These are phyloP conservation scores for Vitis rotundifolia DNA, from an alignment of 164 flowering plant genomes.

Conservation along the genomic window DNA sequence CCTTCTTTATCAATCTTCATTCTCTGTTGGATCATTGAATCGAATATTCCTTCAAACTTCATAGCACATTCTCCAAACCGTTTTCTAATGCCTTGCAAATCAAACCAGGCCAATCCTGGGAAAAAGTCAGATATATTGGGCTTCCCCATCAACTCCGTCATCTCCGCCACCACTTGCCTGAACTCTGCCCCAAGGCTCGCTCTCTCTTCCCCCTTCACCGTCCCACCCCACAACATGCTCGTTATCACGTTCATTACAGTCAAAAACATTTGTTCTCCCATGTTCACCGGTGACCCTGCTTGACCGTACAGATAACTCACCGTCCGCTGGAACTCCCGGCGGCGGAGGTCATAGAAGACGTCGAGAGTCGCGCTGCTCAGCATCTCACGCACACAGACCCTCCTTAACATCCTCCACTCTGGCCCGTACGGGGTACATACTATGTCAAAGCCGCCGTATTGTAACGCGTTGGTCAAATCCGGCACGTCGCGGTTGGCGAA, in stretches of 20 bases:
- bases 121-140: constrained; percentile 61
- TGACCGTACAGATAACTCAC: constrained; percentile 17
- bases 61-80: constrained; percentile 18
- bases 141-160: constrained; percentile 35
- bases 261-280: constrained; percentile 51
- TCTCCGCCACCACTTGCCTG: constrained; percentile 30
- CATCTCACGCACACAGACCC: constrained; percentile 11
- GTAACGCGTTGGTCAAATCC: too few relatives aligned
- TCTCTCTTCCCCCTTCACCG: constrained; percentile 33
- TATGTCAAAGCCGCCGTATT: too few relatives aligned
- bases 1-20: constrained; percentile 17
- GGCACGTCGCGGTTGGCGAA: constrained; percentile 16
- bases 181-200: constrained; percentile 39
- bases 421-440: too few relatives aligned
- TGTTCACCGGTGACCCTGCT: constrained; percentile 21
- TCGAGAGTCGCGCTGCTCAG: constrained; percentile 28
- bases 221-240: constrained; percentile 58
- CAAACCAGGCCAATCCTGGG: constrained; percentile 46
- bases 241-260: constrained; percentile 41
- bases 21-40: constrained; percentile 37
- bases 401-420: constrained; percentile 4
- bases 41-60: constrained; percentile 41
- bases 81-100: constrained; percentile 44
- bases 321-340: constrained; percentile 32
- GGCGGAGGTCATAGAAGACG: constrained; percentile 34